Evolutionary conservation across 306 rosid species (phyloP).

Genomic region (Carpinus viminea): DNA sequence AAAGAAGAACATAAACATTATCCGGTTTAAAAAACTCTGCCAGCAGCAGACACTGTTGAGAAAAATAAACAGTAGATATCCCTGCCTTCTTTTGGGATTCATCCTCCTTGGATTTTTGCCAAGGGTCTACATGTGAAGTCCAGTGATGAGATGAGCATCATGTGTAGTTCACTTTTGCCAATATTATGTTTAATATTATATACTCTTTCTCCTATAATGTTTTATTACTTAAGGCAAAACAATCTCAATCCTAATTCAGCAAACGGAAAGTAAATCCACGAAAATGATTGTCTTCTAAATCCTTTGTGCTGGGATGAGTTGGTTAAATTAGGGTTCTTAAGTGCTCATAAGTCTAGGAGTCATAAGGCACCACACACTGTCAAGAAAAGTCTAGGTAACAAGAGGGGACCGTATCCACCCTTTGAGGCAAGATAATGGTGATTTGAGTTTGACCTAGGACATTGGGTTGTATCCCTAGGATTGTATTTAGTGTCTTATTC

Average conservation of each 20-base stretch:
- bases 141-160: background rate
- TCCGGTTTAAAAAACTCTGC: background rate
- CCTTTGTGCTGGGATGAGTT: background rate
- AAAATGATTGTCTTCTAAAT: background rate
- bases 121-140: background rate
- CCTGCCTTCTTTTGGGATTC: no score
- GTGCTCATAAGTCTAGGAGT: no score
- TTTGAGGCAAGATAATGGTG: no score
- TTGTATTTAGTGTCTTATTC: no score
- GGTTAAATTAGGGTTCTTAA: no score
- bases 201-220: background rate
- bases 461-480: no score
- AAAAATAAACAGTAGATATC: background rate
- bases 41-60: background rate
- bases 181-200: background rate
- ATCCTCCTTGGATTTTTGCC: no score
- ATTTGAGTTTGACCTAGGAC: no score
- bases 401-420: no score
- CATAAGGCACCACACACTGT: no score
- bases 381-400: no score
- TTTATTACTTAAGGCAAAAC: background rate
- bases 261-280: background rate
- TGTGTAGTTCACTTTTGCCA: background rate
- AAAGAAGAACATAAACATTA: background rate
- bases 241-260: background rate